These are phyloP conservation scores for Acorus calamus DNA, from an alignment of 106 monocot genomes.

Conservation along the genomic window DNA sequence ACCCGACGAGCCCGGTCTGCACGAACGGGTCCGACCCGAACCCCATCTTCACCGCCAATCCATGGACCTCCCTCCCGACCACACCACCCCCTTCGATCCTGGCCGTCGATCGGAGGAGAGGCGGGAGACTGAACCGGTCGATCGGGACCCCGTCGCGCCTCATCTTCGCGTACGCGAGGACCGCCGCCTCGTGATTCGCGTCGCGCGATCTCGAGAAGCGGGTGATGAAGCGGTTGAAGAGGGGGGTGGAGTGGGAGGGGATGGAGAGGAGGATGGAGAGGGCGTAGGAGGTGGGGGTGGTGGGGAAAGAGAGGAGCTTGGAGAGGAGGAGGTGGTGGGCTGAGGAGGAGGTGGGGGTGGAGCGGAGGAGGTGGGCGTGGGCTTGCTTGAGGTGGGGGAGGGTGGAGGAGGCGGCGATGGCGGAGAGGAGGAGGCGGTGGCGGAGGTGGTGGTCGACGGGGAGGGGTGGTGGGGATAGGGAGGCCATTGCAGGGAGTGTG, in stretches of 20 bases:
- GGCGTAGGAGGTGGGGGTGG: constrained; percentile 30
- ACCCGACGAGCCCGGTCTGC: constrained; percentile 48
- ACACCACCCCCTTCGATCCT: constrained; percentile 7
- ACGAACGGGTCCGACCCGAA: constrained; percentile 50
- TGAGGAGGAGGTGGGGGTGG: constrained; percentile 16
- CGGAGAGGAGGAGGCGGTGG: constrained; percentile 18
- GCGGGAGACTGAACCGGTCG: constrained; percentile 45
- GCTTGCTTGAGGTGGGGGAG: constrained; percentile 42
- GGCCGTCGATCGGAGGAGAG: constrained; percentile 33
- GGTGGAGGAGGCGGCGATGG: constrained; percentile 18
- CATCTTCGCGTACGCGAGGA: constrained; percentile 35
- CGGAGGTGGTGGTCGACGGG: not conserved
- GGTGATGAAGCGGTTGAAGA: constrained; percentile 38
- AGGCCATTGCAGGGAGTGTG: not conserved
- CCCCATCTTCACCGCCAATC: constrained; percentile 44
- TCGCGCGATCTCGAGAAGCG: constrained; percentile 13
- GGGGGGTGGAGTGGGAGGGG: constrained; percentile 18
- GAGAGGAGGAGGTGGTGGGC: constrained; percentile 50
- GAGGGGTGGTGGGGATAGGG: constrained; percentile 1
- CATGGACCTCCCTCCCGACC: constrained; percentile 36
- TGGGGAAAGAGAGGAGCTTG: constrained; percentile 45
- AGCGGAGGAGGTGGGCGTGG: constrained; percentile 43
- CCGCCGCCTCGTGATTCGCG: constrained; percentile 11
- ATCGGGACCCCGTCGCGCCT: constrained; percentile 16
- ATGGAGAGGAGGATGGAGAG: constrained; percentile 39